Percentiles rank a stretch among this genome's conserved stretches.
phyloP scores from a whole-genome alignment of 2,329 filamentous ascomycete species.

The Onygena corvina region DNA sequence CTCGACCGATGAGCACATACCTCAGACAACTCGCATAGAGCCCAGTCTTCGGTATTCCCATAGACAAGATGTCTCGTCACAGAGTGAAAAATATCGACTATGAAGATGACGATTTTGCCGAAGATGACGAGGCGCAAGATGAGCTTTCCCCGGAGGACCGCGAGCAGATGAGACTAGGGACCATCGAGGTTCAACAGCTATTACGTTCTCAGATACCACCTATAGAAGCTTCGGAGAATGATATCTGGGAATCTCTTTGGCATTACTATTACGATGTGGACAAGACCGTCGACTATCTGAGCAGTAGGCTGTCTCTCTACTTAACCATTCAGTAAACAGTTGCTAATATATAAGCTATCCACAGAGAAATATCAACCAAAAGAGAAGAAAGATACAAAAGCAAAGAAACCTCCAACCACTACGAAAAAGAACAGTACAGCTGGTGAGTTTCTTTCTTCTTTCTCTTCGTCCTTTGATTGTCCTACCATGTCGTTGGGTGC shows the following conservation, averaged over 20 bases:
- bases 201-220: conserved; percentile 50
- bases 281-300: conserved; percentile 70
- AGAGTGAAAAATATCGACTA: conserved; percentile 35
- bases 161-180: conserved; percentile 53
- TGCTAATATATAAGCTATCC: conserved; percentile 12
- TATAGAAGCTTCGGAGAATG: conserved; percentile 50
- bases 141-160: conserved; percentile 34
- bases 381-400: conserved; percentile 5
- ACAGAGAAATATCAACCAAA: conserved; percentile 10
- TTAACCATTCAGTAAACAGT: background rate
- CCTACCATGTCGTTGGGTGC: background rate
- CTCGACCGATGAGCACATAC: background rate
- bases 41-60: background rate
- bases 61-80: conserved; percentile 33
- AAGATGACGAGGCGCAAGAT: conserved; percentile 28
- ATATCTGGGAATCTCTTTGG: conserved; percentile 86
- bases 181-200: conserved; percentile 51
- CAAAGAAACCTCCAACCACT: background rate
- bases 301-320: conserved; percentile 39
- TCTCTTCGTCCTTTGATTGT: background rate
- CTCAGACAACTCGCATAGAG: no score
- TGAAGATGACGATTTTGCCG: conserved; percentile 33
- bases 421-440: conserved; percentile 7
- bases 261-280: conserved; percentile 91
- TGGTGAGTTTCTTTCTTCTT: conserved; percentile 10